Base-by-base conservation (phyloP, 371 early-diverging fungal genomes). In the Mucor irregularis region DNA sequence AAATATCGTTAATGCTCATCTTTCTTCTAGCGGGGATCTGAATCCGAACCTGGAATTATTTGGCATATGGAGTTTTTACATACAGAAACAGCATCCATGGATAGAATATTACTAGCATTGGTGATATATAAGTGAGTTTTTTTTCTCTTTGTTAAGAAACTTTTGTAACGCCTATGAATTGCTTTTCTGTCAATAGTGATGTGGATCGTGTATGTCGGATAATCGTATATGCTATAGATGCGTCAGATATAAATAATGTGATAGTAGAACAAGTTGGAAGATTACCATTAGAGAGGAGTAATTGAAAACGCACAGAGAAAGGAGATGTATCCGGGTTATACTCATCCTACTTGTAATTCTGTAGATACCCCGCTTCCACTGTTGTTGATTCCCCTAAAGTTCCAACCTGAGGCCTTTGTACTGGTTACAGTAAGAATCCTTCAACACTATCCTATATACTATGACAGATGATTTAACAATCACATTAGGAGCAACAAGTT, bases 11-110 rank as follows among this genome's bases (percentile, higher is more conserved):
- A 21, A 11, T 39, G 14, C 28, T 28, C 8, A 29, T 6, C 34
- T 26, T 37, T 26, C 28, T 11, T 47, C 13, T 55, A 74, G 74
- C 66, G 66, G 49, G 69, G 61, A 16, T 65, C 64, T 24, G 51
- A 66, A 28, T 53, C 37, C 28, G 75, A 74, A 42, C 57, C 66
- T 58, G 77, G 77, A 10, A 71, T 76, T 7, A 73, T 76, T 44
- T 76, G 74, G 74, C 77, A 76, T 33, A 71, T 76, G 73, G 74
- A 73, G n/a, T 76, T 76, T 45, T 45, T 76, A 11, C 49, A 73
- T 22, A 71, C 77, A 0, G 61, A 62, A 33, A 31, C 40, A 9
- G 11, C 34, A 3, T 39, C 66, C 1, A 55, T 49, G 31, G 68
- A 71, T 26, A 69, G 60, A n/a, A 69, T 76, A 28, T 34, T 73